A percentile compares a stretch with the other conserved stretches of the same genome.
These are phyloP conservation scores for Kingdonia uniflora DNA, from an alignment of 164 flowering plant species.

Conservation along the genomic window DNA sequence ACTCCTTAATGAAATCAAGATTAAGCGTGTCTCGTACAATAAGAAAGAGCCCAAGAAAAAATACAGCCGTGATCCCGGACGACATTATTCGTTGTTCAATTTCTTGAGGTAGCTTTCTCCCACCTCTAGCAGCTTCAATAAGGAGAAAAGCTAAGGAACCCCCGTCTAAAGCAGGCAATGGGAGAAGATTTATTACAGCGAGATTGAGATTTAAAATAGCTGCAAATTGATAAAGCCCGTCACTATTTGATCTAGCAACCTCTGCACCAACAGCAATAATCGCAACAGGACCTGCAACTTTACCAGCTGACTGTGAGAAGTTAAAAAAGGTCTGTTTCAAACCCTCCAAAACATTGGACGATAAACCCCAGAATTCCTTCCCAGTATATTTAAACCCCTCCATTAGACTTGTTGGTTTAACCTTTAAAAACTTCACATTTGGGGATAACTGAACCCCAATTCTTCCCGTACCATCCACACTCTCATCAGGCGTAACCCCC, in stretches of 20 bases:
- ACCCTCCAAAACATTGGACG: slow-evolving; percentile 68
- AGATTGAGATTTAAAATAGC: slow-evolving; percentile 84
- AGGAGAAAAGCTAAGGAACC: slow-evolving; percentile 79
- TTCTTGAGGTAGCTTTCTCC: slow-evolving; percentile 82
- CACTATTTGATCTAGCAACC: slow-evolving; percentile 82
- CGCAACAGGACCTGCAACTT: slow-evolving; percentile 93
- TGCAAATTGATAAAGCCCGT: slow-evolving; percentile 90
- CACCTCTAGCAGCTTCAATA: slow-evolving; percentile 85
- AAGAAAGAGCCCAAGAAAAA: slow-evolving; percentile 67
- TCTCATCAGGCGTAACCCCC: slow-evolving; percentile 69
- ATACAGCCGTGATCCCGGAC: slow-evolving; percentile 75
- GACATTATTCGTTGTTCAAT: slow-evolving; percentile 91
- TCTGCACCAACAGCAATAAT: slow-evolving; percentile 98
- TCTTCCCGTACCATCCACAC: slow-evolving; percentile 69
- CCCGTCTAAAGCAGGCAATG: slow-evolving; percentile 95
- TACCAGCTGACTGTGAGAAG: slow-evolving; percentile 78
- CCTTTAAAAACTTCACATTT: slow-evolving; percentile 51
- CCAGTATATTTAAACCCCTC: slow-evolving; percentile 52
- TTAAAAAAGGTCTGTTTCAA: slow-evolving; percentile 81
- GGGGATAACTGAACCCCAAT: slow-evolving; percentile 91
- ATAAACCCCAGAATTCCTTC: slow-evolving; percentile 70
- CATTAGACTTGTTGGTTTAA: slow-evolving; percentile 33
- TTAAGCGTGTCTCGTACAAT: slow-evolving; percentile 82
- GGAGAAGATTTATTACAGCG: slow-evolving; percentile 86
- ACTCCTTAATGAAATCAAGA: slow-evolving; percentile 81